Percentiles rank a stretch among this genome's conserved stretches.
Evolutionary conservation across 2,329 filamentous ascomycete genomes (phyloP).

Genomic region (Lasiodiplodia sp.): DNA sequence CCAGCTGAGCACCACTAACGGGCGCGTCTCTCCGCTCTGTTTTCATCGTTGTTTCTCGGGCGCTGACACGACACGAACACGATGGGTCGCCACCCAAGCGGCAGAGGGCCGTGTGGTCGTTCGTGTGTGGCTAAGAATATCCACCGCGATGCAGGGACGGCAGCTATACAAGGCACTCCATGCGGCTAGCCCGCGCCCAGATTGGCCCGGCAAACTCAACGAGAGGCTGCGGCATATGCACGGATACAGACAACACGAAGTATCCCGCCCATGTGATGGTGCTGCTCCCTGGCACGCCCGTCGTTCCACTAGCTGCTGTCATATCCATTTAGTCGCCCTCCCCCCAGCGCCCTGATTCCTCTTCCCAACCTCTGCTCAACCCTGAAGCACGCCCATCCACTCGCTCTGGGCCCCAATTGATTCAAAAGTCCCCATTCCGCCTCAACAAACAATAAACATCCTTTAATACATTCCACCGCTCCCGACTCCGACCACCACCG

Average conservation of each 20-base stretch:
- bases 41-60: not conserved
- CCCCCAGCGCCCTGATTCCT: not conserved
- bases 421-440: not conserved
- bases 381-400: conserved; percentile 12
- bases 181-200: conserved; percentile 5
- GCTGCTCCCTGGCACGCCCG: not conserved
- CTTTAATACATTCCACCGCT: not conserved
- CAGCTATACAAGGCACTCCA: conserved; percentile 10
- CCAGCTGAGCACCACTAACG: not conserved
- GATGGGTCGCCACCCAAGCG: not conserved
- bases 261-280: conserved; percentile 17
- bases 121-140: conserved; percentile 28
- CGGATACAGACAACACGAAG: conserved; percentile 14
- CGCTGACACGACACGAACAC: conserved; percentile 11
- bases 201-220: conserved; percentile 7
- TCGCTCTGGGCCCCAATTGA: conserved; percentile 22
- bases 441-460: conserved; percentile 1
- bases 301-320: conserved; percentile 5
- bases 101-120: not conserved
- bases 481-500: not conserved
- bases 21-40: conserved; percentile 4
- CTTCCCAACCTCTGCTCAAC: not conserved
- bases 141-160: conserved; percentile 17
- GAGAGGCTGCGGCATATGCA: conserved; percentile 10
- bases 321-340: conserved; percentile 15